Evolutionary conservation across 305 asterid species (phyloP).

Genomic region (Rubia occidens): DNA sequence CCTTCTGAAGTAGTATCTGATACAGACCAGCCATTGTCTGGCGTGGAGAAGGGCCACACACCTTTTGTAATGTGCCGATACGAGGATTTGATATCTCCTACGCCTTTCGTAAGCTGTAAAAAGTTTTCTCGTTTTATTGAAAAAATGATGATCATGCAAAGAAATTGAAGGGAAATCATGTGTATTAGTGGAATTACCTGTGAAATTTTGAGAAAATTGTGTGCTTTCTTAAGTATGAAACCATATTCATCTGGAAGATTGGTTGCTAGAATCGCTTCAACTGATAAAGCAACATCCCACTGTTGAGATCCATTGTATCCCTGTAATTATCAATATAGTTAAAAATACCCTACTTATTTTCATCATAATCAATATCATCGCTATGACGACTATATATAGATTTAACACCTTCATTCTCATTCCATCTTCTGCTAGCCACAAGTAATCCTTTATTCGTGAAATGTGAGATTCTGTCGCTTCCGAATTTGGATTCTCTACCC

Average conservation of each 20-base stretch:
- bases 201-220: slow-evolving; percentile 48
- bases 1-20: slow-evolving; percentile 97
- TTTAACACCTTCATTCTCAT: slow-evolving; percentile 93
- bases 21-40: slow-evolving; percentile 91
- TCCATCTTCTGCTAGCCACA: slow-evolving; percentile 99
- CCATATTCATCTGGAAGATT: slow-evolving; percentile 62
- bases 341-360: too few relatives aligned
- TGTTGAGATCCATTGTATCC: slow-evolving; percentile 90
- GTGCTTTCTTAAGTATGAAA: slow-evolving; percentile 54
- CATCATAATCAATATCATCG: too few relatives aligned
- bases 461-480: slow-evolving; percentile 67
- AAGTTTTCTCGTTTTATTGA: not conserved
- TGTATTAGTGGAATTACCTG: slow-evolving; percentile 36
- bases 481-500: slow-evolving; percentile 90
- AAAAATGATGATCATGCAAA: not conserved
- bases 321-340: slow-evolving; percentile 18
- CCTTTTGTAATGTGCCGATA: slow-evolving; percentile 94
- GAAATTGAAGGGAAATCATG: too few relatives aligned
- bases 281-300: slow-evolving; percentile 77
- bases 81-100: slow-evolving; percentile 52
- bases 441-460: slow-evolving; percentile 68
- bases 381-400: not conserved
- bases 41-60: slow-evolving; percentile 97
- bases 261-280: slow-evolving; percentile 69
- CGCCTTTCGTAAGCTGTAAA: slow-evolving; percentile 59